Evolutionary conservation across 73 alveolate genomes (phyloP), one percentile per base, ranked within the genome.

Genomic region (Paramecium sexaurelia): DNA sequence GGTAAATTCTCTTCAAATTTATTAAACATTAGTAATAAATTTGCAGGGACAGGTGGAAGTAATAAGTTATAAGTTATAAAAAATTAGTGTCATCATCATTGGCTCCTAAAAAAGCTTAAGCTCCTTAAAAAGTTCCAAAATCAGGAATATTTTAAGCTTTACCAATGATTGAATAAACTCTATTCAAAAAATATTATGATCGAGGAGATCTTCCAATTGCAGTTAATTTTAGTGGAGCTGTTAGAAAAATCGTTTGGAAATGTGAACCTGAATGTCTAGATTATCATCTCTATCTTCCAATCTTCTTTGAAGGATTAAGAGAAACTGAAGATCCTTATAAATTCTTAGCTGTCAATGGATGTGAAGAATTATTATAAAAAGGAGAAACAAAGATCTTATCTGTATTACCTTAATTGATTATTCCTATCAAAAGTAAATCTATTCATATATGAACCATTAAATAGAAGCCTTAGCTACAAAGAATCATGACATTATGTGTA

Each of bases 281-380:
- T 86, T 97, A 96, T 75, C 99, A 97, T 94, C 95, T 95, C 88
- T 98, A 97, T 88, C 92, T 98, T 66, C 99, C 99, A 3, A 98
- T 96, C 37, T 98, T 98, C 92, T 98, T 98, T 94, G 99, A 98
- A 87, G 99, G 99, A 20, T 94, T 98, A 1, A 96, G 99, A 93
- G 99, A 98, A 87, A 93, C 94, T 24, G 96, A 97, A 45, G 99
- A 98, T 67, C 99, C 99, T 22, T 98, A 97, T 89, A 97, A 96
- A 94, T 97, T 97, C 91, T 92, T 98, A 92, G 99, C 99, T 91
- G 98, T 96, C 67, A 84, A 96, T 85, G 99, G 99, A 39, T 94
- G 98, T 43, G 97, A 96, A 83, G 99, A 97, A 57, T 91, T 97
- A 45, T 96, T 97, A 57, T 95, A 93, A 33, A 92, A 92, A 84